Conservation (phyloP, 164 flowering plant species). For the Houttuynia cordata region DNA sequence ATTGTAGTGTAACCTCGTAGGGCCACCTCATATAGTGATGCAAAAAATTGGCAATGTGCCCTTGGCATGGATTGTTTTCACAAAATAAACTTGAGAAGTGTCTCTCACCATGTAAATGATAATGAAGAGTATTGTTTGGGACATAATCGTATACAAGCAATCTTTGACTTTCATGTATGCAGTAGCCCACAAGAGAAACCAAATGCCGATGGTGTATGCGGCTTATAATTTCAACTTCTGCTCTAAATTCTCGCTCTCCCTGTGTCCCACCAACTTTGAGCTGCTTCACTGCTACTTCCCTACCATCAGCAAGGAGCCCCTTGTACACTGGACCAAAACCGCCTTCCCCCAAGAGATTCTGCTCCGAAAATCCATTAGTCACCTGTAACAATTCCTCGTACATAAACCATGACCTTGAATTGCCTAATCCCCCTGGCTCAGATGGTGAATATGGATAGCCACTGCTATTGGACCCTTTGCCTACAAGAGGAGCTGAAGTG, state of each 20-base stretch:
- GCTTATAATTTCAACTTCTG: constrained; percentile 68
- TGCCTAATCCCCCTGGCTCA: constrained; percentile 55
- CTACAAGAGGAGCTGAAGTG: constrained; percentile 30
- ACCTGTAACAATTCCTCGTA: constrained; percentile 54
- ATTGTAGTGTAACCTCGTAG: too few relatives aligned
- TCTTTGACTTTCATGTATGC: constrained; percentile 56
- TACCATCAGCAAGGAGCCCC: constrained; percentile 64
- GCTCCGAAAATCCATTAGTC: constrained; percentile 66
- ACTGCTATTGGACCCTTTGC: constrained; percentile 32
- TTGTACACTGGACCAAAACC: constrained; percentile 83
- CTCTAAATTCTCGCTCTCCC: constrained; percentile 79
- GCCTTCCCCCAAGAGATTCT: constrained; percentile 78
- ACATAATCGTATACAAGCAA: constrained; percentile 77
- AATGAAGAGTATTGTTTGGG: constrained; percentile 69
- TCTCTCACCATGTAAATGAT: constrained; percentile 79
- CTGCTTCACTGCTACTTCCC: constrained; percentile 81
- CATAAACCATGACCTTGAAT: constrained; percentile 60
- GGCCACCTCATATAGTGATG: neutral
- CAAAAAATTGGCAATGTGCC: neutral
- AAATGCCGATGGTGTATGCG: constrained; percentile 81
- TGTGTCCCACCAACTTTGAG: constrained; percentile 76
- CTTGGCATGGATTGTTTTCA: neutral
- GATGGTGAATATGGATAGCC: constrained; percentile 23
- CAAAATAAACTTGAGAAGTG: neutral
- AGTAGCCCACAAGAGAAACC: constrained; percentile 89